Percentiles rank a stretch among this genome's conserved stretches.
Evolutionary conservation across 139 green algal species (phyloP).

Genomic region (Zygnema cylindricum): DNA sequence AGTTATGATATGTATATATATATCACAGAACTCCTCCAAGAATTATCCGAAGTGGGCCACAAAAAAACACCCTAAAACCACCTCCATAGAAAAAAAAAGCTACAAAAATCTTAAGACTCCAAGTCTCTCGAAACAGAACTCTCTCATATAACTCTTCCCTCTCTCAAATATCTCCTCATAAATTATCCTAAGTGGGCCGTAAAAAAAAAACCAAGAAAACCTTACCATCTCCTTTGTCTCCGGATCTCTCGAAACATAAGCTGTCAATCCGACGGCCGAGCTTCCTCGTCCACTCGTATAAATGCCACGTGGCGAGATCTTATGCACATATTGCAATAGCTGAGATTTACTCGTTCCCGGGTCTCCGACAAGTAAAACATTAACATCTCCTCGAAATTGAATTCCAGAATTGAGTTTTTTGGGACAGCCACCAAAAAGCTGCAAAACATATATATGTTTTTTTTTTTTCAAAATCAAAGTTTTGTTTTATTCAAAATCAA

Average conservation of each 20-base stretch:
- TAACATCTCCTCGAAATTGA: slow-evolving; percentile 85
- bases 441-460: no score
- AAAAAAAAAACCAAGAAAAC: no score
- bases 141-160: not conserved
- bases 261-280: slow-evolving; percentile 93
- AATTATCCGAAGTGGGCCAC: no score
- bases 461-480: no score
- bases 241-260: slow-evolving; percentile 92
- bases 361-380: slow-evolving; percentile 95
- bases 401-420: slow-evolving; percentile 43
- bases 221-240: slow-evolving; percentile 85
- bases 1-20: no score
- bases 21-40: no score
- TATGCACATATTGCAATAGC: slow-evolving; percentile 93
- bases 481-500: no score
- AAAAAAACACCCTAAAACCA: no score
- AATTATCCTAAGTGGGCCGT: no score
- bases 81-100: no score
- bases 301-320: slow-evolving; percentile 92
- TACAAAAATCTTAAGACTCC: no score
- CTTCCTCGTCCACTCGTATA: slow-evolving; percentile 93
- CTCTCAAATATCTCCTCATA: not conserved
- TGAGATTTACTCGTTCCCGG: slow-evolving; percentile 94
- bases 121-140: not conserved
- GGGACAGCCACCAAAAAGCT: slow-evolving; percentile 67